These are phyloP conservation scores for Colletotrichum sp. DNA, from an alignment of 2,329 filamentous ascomycete genomes.

Conservation along the genomic window DNA sequence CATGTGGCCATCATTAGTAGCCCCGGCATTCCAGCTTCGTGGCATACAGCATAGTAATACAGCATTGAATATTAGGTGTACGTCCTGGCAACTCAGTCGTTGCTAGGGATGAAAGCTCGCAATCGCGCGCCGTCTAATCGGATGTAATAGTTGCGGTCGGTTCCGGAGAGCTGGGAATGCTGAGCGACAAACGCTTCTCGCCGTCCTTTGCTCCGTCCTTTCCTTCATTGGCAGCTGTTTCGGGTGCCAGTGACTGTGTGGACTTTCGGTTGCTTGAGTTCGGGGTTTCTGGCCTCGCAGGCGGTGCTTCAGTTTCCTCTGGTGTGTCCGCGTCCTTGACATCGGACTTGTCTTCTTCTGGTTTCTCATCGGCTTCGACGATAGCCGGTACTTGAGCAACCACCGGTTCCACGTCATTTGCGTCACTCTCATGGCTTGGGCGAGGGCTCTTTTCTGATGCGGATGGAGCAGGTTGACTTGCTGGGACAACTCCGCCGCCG, in stretches of 20 bases:
- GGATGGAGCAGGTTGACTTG: slow-evolving; percentile 35
- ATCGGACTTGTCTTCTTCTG: neutral
- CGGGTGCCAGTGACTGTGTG: neutral
- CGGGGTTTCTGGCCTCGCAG: slow-evolving; percentile 5
- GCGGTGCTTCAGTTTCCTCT: neutral
- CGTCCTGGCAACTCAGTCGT: neutral
- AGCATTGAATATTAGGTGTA: slow-evolving; percentile 13
- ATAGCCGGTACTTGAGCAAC: neutral
- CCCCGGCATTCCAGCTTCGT: neutral
- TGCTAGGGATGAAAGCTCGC: neutral
- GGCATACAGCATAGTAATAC: slow-evolving; percentile 11
- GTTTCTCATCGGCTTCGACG: neutral
- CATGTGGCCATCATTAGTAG: slow-evolving; percentile 5
- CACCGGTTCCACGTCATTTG: neutral
- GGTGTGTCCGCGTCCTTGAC: neutral
- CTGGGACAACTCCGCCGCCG: slow-evolving; percentile 87
- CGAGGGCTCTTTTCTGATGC: slow-evolving; percentile 20
- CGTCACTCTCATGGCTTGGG: slow-evolving; percentile 19
- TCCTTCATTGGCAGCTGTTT: neutral
- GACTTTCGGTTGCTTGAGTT: neutral
- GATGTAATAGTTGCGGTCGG: neutral
- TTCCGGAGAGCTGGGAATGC: neutral
- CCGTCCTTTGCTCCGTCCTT: neutral
- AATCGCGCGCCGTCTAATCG: neutral
- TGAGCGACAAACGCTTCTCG: slow-evolving; percentile 4